Evolutionary conservation across 2,329 filamentous ascomycete genomes (phyloP).

Genomic region (Calonectria pseudoreteaudii): DNA sequence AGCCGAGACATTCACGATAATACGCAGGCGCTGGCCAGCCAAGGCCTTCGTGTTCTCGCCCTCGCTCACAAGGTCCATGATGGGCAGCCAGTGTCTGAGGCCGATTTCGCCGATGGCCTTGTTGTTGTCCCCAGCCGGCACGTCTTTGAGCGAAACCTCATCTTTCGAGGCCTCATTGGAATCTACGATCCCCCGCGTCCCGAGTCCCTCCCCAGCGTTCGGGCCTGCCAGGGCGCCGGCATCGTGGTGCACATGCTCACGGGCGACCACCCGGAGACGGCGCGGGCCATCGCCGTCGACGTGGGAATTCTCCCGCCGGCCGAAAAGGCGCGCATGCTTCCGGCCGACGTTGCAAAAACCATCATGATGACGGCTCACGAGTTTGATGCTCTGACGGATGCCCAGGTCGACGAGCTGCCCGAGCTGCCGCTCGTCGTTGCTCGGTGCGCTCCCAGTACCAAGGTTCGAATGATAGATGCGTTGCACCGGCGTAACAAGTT

Average conservation of each 20-base stretch:
- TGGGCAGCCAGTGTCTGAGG: slow-evolving; percentile 31
- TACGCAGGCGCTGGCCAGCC: slow-evolving; percentile 72
- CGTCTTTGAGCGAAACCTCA: slow-evolving; percentile 64
- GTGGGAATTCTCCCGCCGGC: slow-evolving; percentile 68
- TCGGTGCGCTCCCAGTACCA: slow-evolving; percentile 76
- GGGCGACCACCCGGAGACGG: slow-evolving; percentile 72
- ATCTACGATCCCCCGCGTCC: slow-evolving; percentile 76
- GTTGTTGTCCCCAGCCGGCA: slow-evolving; percentile 37
- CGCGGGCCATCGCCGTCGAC: slow-evolving; percentile 69
- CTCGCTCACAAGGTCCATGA: slow-evolving; percentile 57
- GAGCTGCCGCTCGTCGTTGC: slow-evolving; percentile 75
- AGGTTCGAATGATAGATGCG: slow-evolving; percentile 80
- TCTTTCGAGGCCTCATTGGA: slow-evolving; percentile 73
- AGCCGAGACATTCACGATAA: slow-evolving; percentile 69
- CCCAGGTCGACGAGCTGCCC: slow-evolving; percentile 71
- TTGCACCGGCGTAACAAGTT: slow-evolving; percentile 74
- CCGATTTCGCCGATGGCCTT: slow-evolving; percentile 43
- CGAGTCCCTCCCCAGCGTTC: slow-evolving; percentile 68
- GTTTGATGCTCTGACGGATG: slow-evolving; percentile 72
- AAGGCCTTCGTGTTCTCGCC: slow-evolving; percentile 74
- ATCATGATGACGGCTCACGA: slow-evolving; percentile 73
- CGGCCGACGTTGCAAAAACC: slow-evolving; percentile 62
- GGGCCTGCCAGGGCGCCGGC: slow-evolving; percentile 67
- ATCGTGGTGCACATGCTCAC: slow-evolving; percentile 75
- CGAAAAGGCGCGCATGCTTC: slow-evolving; percentile 49